phyloP scores from a whole-genome alignment of 108 stramenopile genomes.

The Discostella stelligeroides region DNA sequence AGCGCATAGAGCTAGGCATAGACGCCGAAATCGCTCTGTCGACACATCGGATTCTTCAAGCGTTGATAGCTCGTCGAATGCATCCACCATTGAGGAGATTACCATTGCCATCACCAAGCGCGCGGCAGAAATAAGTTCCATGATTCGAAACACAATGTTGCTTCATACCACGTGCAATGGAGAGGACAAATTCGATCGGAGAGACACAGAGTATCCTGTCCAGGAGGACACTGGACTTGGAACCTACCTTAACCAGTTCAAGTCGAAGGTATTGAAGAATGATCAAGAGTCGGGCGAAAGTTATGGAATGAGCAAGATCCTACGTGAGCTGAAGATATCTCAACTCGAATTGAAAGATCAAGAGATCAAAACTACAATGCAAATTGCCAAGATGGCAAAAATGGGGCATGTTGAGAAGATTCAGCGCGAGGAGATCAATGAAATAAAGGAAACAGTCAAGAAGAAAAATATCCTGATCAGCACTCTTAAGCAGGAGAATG shows the following conservation, averaged over 20 bases:
- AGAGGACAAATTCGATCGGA: no score
- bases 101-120: conserved; percentile 12
- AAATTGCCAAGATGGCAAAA: background rate
- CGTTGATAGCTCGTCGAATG: background rate
- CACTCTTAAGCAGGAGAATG: background rate
- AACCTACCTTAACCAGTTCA: no score
- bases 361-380: background rate
- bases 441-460: background rate
- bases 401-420: background rate
- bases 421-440: conserved; percentile 2
- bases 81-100: conserved; percentile 18
- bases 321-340: conserved; percentile 7
- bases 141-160: no score
- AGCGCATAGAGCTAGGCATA: no score
- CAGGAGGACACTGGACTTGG: no score
- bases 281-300: conserved; percentile 1
- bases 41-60: no score
- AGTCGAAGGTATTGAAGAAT: no score
- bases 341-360: background rate
- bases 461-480: background rate
- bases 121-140: conserved; percentile 19
- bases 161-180: background rate
- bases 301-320: conserved; percentile 6
- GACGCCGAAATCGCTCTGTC: no score
- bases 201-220: background rate